Evolutionary conservation across 768 basidiomycete species (phyloP).

Genomic region (Lanmaoa pseudosensibilis): DNA sequence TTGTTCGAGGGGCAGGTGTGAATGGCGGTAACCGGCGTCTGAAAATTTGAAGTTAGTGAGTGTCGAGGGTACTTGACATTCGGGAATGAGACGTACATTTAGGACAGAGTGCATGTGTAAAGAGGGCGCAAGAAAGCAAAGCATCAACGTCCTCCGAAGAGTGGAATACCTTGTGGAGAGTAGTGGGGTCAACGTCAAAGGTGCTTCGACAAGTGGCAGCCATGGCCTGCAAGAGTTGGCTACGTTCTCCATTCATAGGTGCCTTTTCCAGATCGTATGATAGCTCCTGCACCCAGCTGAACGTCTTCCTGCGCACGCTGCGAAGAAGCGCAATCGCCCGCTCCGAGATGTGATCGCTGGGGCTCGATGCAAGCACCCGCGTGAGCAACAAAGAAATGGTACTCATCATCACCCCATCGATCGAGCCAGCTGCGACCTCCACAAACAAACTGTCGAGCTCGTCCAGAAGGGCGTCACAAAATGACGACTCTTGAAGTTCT

Average conservation of each 20-base stretch:
- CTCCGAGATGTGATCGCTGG: not conserved
- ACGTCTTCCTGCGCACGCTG: not conserved
- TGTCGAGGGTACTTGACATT: no score
- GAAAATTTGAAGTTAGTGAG: not conserved
- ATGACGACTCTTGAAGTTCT: not conserved
- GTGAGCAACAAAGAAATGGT: constrained; percentile 32
- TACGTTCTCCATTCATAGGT: not conserved
- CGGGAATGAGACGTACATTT: not conserved
- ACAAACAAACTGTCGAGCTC: not conserved
- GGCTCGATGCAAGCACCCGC: not conserved
- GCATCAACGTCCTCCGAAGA: constrained; percentile 15
- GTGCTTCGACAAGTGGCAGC: not conserved
- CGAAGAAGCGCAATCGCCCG: not conserved
- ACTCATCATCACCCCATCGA: constrained; percentile 25
- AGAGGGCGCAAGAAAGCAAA: constrained; percentile 25
- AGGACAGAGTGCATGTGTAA: constrained; percentile 16
- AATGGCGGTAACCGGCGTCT: not conserved
- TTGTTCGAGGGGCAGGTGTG: constrained; percentile 11
- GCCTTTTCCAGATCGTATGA: not conserved
- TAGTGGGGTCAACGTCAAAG: not conserved
- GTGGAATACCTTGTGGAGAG: constrained; percentile 3
- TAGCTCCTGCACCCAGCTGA: not conserved
- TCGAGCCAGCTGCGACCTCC: constrained; percentile 9
- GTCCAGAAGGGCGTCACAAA: not conserved
- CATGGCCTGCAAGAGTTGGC: not conserved